Evolutionary conservation across 1,139 yeast species (phyloP), one percentile per base, ranked within the genome.

Genomic region (Torulaspora globosa): DNA sequence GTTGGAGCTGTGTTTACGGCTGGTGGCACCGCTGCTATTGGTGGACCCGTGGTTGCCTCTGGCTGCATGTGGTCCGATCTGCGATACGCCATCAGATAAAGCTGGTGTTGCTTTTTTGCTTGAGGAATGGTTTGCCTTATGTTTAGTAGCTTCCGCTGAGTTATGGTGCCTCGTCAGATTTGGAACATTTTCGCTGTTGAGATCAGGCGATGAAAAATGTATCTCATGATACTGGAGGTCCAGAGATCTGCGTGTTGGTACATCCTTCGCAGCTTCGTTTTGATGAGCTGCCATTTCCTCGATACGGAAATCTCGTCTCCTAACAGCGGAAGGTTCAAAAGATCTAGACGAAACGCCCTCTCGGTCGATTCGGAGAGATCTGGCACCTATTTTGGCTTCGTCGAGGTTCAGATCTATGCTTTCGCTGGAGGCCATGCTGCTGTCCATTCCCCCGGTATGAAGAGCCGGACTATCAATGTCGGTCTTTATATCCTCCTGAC

Each of bases 321-420:
- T 28, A 12, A 23, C 35, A 2, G 21, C 21, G 10, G 44, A 39
- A 8, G 44, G 30, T 14, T 23, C 39, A 11, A 21, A 23, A 4
- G 39, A 31, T 14, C 44, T 43, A 2, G 16, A 16, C n/a, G 41
- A 42, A 26, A 24, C 24, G 11, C 28, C 46, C 9, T 33, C 16
- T 14, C 35, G 15, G 14, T 34, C 31, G 9, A 37, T 23, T 11
- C 32, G 36, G 27, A 28, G 40, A 14, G 44, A 21, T 11, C 37
- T 39, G 19, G 40, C 41, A 33, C 47, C 49, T 30, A 49, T 52
- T 44, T 30, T 44, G 31, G 55, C 49, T 11, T 52, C 55, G 19
- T 57, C 56, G 26, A 64, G 41, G 40, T 63, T 60, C 19, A 64
- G 41, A 28, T 61, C 60, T 34, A 62, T 59, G 43, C 66, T 62